Evolutionary conservation across 2,329 filamentous ascomycete species (phyloP).

Genomic region (Fusarium beomiforme): DNA sequence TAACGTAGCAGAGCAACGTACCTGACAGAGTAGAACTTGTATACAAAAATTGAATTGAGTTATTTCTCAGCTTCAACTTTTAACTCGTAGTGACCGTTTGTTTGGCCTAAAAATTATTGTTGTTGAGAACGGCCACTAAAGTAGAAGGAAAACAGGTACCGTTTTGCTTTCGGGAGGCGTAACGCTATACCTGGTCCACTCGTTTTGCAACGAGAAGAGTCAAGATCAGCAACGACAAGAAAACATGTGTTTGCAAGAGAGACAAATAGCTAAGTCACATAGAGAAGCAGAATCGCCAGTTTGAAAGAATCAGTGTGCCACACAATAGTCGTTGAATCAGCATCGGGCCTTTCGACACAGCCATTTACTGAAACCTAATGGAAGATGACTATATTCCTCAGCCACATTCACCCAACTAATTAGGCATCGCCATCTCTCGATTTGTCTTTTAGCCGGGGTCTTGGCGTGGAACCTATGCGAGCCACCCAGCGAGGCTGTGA

Average conservation of each 20-base stretch:
- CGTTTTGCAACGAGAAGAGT: not conserved
- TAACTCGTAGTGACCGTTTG: not conserved
- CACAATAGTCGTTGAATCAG: slow-evolving; percentile 1
- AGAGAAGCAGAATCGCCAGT: not conserved
- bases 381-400: not conserved
- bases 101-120: not conserved
- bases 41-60: not conserved
- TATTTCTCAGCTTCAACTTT: not conserved
- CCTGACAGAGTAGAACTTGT: not conserved
- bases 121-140: slow-evolving; percentile 15
- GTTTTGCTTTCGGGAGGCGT: slow-evolving; percentile 33
- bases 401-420: slow-evolving; percentile 16
- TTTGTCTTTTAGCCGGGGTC: slow-evolving; percentile 10
- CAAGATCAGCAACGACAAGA: not conserved
- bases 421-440: slow-evolving; percentile 4
- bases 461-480: slow-evolving; percentile 30
- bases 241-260: not conserved
- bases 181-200: slow-evolving; percentile 21
- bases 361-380: slow-evolving; percentile 9
- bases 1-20: slow-evolving; percentile 17
- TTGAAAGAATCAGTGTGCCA: slow-evolving; percentile 9
- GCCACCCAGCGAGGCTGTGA: slow-evolving; percentile 27
- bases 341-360: slow-evolving; percentile 17
- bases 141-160: slow-evolving; percentile 8
- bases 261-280: not conserved